Conservation (phyloP, 2,329 filamentous ascomycete genomes). For the Verticillium albo-atrum region DNA sequence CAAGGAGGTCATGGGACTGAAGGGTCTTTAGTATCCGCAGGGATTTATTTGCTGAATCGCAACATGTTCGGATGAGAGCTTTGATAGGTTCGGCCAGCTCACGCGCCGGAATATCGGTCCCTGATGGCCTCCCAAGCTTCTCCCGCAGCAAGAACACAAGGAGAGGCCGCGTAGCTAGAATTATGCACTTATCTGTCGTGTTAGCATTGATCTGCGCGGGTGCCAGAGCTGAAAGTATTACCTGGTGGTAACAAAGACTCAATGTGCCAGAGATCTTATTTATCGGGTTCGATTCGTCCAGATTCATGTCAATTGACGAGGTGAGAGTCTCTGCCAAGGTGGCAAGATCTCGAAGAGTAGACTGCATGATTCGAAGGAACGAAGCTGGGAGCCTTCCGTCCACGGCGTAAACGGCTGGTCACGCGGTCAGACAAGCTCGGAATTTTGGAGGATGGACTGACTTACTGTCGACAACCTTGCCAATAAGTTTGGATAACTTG, state of each 20-base stretch:
- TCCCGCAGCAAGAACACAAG: constrained; percentile 3
- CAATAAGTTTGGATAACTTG: constrained; percentile 1
- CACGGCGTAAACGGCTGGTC: constrained; percentile 3
- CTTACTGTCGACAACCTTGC: constrained; percentile 5
- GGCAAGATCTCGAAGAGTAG: constrained; percentile 1
- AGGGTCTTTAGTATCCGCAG: constrained; percentile 2
- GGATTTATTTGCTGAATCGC: constrained; percentile 4
- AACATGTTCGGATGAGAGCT: constrained; percentile 2
- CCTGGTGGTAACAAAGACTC: constrained; percentile 6
- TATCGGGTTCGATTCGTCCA: constrained; percentile 1
- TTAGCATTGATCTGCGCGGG: neutral
- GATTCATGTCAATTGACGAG: constrained; percentile 4
- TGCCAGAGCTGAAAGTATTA: neutral
- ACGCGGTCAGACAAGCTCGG: neutral
- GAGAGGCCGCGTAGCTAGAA: constrained; percentile 2
- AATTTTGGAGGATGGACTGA: fast-evolving
- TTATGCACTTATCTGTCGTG: neutral
- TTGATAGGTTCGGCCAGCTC: constrained; percentile 2
- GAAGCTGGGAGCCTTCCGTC: constrained; percentile 3
- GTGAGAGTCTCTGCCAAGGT: constrained; percentile 1
- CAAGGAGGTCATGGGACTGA: neutral
- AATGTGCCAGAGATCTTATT: constrained; percentile 2
- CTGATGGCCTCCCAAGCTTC: neutral
- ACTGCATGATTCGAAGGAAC: constrained; percentile 4
- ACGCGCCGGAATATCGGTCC: constrained; percentile 1